A percentile compares a stretch with the other conserved stretches of the same genome.
phyloP scores from a whole-genome alignment of 2,329 filamentous ascomycete genomes.

The Thermoascus crustaceus region DNA sequence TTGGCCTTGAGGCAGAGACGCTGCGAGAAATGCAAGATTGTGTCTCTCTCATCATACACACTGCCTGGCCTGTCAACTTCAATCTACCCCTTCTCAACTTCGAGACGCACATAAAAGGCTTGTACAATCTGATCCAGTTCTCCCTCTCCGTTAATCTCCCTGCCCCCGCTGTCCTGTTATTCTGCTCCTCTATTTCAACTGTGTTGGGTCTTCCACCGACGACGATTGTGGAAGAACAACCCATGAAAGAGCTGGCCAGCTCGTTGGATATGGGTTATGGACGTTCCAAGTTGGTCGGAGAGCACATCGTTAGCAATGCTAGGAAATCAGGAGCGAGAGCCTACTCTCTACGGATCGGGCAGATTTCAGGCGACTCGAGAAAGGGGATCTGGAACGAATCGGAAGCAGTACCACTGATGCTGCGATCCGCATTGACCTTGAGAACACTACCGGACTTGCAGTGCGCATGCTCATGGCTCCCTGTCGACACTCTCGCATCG shows the following conservation, averaged over 20 bases:
- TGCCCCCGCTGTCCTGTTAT: conserved; percentile 32
- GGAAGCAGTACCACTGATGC: conserved; percentile 25
- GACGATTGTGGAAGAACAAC: conserved; percentile 13
- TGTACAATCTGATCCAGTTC: conserved; percentile 40
- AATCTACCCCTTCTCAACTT: conserved; percentile 43
- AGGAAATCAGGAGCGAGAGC: conserved; percentile 16
- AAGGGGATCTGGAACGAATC: conserved; percentile 27
- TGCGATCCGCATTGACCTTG: conserved; percentile 22
- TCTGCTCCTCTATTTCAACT: conserved; percentile 46
- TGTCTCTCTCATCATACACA: conserved; percentile 42
- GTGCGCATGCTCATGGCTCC: not conserved
- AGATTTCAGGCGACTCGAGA: conserved; percentile 27
- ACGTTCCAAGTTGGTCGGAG: conserved; percentile 25
- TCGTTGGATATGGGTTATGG: conserved; percentile 25
- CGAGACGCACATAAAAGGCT: conserved; percentile 37
- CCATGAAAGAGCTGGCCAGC: conserved; percentile 7
- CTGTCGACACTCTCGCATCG: not conserved
- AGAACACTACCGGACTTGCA: conserved; percentile 17
- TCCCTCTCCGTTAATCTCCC: conserved; percentile 30
- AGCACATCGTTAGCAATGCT: conserved; percentile 22
- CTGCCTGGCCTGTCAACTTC: conserved; percentile 51
- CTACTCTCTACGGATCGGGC: conserved; percentile 26
- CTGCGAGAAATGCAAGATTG: conserved; percentile 33
- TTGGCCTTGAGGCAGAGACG: conserved; percentile 33
- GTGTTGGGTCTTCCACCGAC: conserved; percentile 13